Conservation (phyloP, 129 eudicot species). For the Artemisia tridentata region DNA sequence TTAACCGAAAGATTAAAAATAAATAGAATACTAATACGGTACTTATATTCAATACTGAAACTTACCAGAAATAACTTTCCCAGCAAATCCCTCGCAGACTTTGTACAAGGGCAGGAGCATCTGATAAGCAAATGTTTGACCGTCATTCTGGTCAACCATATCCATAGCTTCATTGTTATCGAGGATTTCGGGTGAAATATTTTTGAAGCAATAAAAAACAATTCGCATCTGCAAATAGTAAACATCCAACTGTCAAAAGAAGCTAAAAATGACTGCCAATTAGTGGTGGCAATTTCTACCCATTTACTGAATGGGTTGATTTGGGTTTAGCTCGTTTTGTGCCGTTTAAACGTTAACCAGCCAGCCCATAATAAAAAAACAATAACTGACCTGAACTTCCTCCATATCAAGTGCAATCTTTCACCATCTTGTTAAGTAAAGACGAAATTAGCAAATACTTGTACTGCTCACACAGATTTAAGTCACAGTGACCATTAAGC, state of each 20-base stretch:
- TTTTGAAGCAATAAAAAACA: slow-evolving; percentile 50
- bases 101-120: slow-evolving; percentile 74
- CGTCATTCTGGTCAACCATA: slow-evolving; percentile 32
- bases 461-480: slow-evolving; percentile 13
- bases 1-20: neutral
- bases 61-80: slow-evolving; percentile 70
- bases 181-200: slow-evolving; percentile 47
- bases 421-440: slow-evolving; percentile 67
- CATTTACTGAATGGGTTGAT: neutral
- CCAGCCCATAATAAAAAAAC: neutral
- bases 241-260: neutral
- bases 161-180: slow-evolving; percentile 14
- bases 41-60: neutral
- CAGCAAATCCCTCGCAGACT: slow-evolving; percentile 78
- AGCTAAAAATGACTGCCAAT: neutral
- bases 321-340: neutral
- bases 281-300: too few relatives aligned
- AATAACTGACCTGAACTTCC: slow-evolving; percentile 59
- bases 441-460: slow-evolving; percentile 49
- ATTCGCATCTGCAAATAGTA: slow-evolving; percentile 56
- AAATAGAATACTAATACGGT: too few relatives aligned
- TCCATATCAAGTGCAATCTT: slow-evolving; percentile 64
- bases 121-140: slow-evolving; percentile 49
- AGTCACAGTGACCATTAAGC: slow-evolving; percentile 26
- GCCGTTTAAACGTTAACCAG: neutral